Base-by-base conservation (phyloP, 768 basidiomycete species). In the Strobilomyces echinocephalus region DNA sequence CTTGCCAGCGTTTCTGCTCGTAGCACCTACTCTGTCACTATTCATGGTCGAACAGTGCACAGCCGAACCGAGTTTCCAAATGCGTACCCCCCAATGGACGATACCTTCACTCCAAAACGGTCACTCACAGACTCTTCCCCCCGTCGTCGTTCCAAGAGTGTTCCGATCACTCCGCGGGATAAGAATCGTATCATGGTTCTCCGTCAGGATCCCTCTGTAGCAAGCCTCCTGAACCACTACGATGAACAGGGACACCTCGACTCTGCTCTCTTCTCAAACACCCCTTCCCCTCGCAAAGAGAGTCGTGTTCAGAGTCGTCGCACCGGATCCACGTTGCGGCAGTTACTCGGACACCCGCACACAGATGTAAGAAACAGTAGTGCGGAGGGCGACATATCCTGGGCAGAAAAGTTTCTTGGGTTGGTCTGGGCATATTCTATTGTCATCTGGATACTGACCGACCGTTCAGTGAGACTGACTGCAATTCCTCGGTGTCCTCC, bases 391-490 rank as follows among this genome's bases (percentile, higher is more conserved):
- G 88, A 91, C 59, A 88, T 91, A 50, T 90, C 88, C 2, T 91
- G 88, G 88, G 88, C 88, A 12, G 88, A 91, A 71, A 78, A 79
- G 40, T 84, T 80, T 67, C 73, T 90, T 49, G 79, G 76, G 88
- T 89, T 59, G 53, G 82, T 62, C 0, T 14, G 26, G 28, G 34
- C 38, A 12, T 8, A 14, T 42, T 35, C 15, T 39, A 35, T 36
- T 31, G 9, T 24, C n/a, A 41, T n/a, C 24, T 33, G 44, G 20
- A 40, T 33, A 18, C 57, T 67, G 33, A 69, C 35, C 10, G 38
- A 30, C 16, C 20, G 43, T 42, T 38, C 54, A 82, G 80, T 11
- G 80, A 80, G 64, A 75, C 73, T 20, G 76, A 77, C 40, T 68
- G 63, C 36, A 66, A 66, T 35, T 70, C 69, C 20, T 77, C 78